phyloP scores from a whole-genome alignment of 345 rosid species.

The Gossypium longicalyx region DNA sequence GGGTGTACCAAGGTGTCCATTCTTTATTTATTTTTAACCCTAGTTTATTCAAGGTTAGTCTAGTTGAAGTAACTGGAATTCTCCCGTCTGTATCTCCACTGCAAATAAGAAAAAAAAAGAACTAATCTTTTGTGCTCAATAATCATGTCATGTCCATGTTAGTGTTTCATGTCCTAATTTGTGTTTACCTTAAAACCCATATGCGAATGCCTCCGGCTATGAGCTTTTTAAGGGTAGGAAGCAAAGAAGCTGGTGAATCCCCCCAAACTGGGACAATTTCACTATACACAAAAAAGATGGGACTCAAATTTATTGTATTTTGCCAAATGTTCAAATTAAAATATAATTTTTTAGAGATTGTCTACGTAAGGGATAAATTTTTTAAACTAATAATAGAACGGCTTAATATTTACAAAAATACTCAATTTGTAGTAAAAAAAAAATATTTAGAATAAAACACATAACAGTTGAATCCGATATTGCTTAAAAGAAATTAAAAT shows the following conservation, averaged over 20 bases:
- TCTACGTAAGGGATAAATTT: too few relatives aligned
- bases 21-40: constrained; percentile 50
- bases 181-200: constrained; percentile 63
- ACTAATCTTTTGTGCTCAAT: not conserved
- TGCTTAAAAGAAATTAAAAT: too few relatives aligned
- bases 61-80: constrained; percentile 68
- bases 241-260: constrained; percentile 58
- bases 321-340: too few relatives aligned
- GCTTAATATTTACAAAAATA: too few relatives aligned
- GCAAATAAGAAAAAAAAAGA: not conserved
- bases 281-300: constrained; percentile 26
- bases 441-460: too few relatives aligned
- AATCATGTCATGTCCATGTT: not conserved
- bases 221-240: constrained; percentile 63
- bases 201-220: constrained; percentile 61
- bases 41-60: constrained; percentile 61
- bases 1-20: constrained; percentile 74
- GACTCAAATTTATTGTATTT: not conserved
- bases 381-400: too few relatives aligned
- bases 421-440: too few relatives aligned
- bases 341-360: too few relatives aligned
- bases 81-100: constrained; percentile 94
- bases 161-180: too few relatives aligned
- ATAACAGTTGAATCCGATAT: too few relatives aligned
- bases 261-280: constrained; percentile 37